phyloP scores from a whole-genome alignment of 257 asterid species.

The Pogostemon cablin region DNA sequence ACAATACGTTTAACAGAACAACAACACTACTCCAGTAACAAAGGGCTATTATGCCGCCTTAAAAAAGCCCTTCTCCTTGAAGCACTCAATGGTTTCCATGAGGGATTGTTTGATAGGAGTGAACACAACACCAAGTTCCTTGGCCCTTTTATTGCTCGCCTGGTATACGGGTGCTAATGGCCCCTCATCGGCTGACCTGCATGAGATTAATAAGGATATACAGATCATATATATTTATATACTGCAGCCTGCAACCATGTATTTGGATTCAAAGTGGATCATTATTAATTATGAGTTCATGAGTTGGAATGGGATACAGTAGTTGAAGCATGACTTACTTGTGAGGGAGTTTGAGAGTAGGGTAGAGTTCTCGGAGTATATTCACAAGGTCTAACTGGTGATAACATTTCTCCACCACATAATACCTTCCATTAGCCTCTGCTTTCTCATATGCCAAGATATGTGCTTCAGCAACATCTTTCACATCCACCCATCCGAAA shows the following conservation, averaged over 20 bases:
- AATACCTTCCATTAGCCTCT: constrained; percentile 66
- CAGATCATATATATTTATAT: no score
- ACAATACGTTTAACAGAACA: no score
- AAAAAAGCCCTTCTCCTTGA: constrained; percentile 34
- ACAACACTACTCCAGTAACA: no score
- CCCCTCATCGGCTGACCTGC: constrained; percentile 60
- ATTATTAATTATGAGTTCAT: no score
- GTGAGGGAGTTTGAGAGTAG: constrained; percentile 45
- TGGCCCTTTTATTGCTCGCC: constrained; percentile 55
- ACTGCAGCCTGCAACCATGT: no score
- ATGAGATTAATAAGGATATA: neutral
- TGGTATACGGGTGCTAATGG: constrained; percentile 53
- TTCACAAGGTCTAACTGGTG: constrained; percentile 46
- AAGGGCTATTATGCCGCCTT: neutral
- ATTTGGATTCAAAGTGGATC: no score
- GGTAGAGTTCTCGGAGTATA: constrained; percentile 42
- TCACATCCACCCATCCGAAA: constrained; percentile 58
- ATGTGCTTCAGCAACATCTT: constrained; percentile 66
- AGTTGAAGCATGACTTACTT: constrained; percentile 39
- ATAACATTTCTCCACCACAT: constrained; percentile 50
- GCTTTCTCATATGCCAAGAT: constrained; percentile 60
- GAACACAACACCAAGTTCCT: constrained; percentile 51
- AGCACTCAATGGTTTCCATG: constrained; percentile 69
- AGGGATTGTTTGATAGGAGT: constrained; percentile 57
- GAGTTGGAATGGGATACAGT: no score